Conservation (phyloP, 2,329 filamentous ascomycete genomes). For the Exserohilum rostratum region DNA sequence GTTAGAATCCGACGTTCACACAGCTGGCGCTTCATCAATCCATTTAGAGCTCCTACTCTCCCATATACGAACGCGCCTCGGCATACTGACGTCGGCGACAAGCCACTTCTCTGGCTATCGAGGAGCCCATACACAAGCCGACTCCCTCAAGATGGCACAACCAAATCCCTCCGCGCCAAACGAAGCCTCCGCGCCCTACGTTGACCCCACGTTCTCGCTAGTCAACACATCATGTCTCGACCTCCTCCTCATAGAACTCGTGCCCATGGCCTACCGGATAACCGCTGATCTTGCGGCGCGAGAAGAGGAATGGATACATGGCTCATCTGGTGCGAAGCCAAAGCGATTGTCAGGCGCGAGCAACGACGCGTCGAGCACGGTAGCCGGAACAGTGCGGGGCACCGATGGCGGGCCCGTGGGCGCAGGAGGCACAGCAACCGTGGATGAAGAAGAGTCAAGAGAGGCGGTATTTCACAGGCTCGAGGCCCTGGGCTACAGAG, state of each 20-base stretch:
- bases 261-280: conserved; percentile 89
- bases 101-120: not conserved
- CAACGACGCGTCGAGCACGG: conserved; percentile 36
- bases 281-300: conserved; percentile 71
- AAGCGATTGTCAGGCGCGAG: conserved; percentile 26
- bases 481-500: conserved; percentile 85
- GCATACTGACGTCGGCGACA: not conserved
- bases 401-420: conserved; percentile 17
- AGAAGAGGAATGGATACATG: conserved; percentile 50
- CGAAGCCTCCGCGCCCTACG: conserved; percentile 49
- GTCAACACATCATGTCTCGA: conserved; percentile 87
- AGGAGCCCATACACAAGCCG: not conserved
- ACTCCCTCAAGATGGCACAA: conserved; percentile 20
- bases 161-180: conserved; percentile 16
- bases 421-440: conserved; percentile 32
- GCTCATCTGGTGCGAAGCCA: conserved; percentile 10
- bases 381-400: conserved; percentile 26
- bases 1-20: not conserved
- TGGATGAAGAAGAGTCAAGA: conserved; percentile 79
- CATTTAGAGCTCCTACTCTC: not conserved
- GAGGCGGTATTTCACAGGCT: conserved; percentile 86
- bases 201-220: conserved; percentile 76
- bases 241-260: conserved; percentile 93
- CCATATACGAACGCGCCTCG: not conserved
- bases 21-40: not conserved